Base-by-base conservation (phyloP, 2,329 filamentous ascomycete genomes). In the Neofusicoccum umdonicola region DNA sequence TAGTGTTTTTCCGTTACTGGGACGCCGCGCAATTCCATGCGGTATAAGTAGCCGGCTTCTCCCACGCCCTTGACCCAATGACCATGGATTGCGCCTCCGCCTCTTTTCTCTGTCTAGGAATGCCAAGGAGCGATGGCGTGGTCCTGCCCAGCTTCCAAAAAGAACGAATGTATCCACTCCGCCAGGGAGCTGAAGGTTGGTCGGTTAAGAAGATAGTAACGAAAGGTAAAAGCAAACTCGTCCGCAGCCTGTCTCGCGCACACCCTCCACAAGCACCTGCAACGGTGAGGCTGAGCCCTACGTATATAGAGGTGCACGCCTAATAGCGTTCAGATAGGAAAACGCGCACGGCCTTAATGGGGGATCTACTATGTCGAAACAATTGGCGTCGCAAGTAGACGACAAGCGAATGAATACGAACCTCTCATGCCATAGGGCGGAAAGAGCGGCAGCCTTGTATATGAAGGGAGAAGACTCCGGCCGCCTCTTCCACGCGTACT, bases 281-380 rank as follows among this genome's bases (percentile, higher is more conserved):
- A 19, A 8, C 11, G 12, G 15, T 37, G 42, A 50, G 50, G 56
- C 17, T 27, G 50, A 60, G 56, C 56, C 42, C 56, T 60, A 60
- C 56, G 56, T 60, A 60, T 60, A 60, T 60, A 60, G 41, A 60
- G 44, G 41, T 56, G 56, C 31, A 47, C 56, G 56, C 56, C 41
- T 48, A 15, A 60, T 17, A 45, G 41, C 15, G 12, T 22, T 47
- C 27, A 15, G 15, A 19, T 60, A 45, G 41, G 42, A 19, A 47
- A 47, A 35, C 11, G 17, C 22, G 56, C 56, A 47, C 56, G 56
- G 41, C 7, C 27, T 11, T 12, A 19, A 15, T 39, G 41, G 56
- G 56, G 41, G 56, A 60, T 60, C 56, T 60, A 6, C 56, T 60
- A 47, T 37, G 15, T 19, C 42, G 56, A 60, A 60, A 60, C 56